Base-by-base conservation (phyloP, 1,284 basidiomycete species). In the Hymenochaete sp. region DNA sequence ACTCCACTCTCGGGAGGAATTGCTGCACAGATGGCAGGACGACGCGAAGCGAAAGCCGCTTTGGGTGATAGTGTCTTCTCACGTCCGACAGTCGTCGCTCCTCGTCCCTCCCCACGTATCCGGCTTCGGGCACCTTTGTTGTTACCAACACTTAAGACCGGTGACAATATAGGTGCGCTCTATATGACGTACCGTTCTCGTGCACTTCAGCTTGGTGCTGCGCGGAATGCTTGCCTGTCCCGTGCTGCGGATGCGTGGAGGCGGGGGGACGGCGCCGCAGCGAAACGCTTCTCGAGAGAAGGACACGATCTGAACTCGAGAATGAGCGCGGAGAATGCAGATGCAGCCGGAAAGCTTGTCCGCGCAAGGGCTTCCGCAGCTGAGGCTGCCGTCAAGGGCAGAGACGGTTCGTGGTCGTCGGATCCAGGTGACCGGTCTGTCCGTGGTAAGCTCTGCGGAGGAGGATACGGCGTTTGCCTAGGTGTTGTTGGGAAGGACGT, bases 161-260 rank as follows among this genome's bases (percentile, higher is more conserved):
- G 92, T 14, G 76, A 85, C 36, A 64, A 78, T 0, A 66, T 93
- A 28, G 92, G 82, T 59, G 72, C 65, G 39, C 63, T 95, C 53
- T 98, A 98, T 66, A 83, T 93, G 78, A 63, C 77, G 0, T 93
- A 96, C 56, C 82, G 93, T 4, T 74, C 81, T 25, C 77, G 85
- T 21, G 89, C 89, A 18, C 72, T 97, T 50, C 86, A 95, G 53
- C 78, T 98, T 4, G 93, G 92, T 32, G 88, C 92, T 5, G 90
- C 91, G 29, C 73, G 95, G 26, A 98, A 98, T 58, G 90, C 91
- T 9, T 95, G 90, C 59, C 73, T 98, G n/a, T 90, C 88, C 2
- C 80, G 91, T 36, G 95, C 95, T 3, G 92, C 95, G 1, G 92
- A 97, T 58, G 92, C 93, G 2, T 98, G 90, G 85, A 73, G 90